Evolutionary conservation across 495 filamentous ascomycete species (phyloP), one percentile per base, ranked within the genome.

Genomic region (Penicillium psychrofluorescens): DNA sequence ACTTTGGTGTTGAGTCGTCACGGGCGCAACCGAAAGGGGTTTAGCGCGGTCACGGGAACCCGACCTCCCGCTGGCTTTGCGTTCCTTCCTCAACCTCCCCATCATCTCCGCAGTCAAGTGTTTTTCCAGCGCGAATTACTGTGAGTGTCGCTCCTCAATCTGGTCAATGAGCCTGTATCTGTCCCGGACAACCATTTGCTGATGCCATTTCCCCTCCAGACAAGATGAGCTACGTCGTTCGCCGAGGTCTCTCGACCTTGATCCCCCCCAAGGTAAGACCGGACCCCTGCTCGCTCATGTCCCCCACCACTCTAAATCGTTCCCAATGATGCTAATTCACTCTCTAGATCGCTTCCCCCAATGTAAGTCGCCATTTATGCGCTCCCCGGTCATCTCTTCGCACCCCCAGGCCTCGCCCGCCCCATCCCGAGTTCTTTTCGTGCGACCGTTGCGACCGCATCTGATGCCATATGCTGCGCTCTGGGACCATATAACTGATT

Each of bases 211-310:
- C 28, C 65, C 59, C 55, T n/a, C 67, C 66, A 63, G 61, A 64
- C 79, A 85, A 72, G 67, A 97, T 95, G 91, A 95, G 89, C 74
- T 89, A 78, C 80, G 79, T 92, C 58, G 76, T 79, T 56, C 85
- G 84, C 68, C 80, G 91, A 68, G 84, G 79, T 77, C 84, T 99
- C 61, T 96, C 94, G 60, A 95, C 94, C 77, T 79, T 99, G 63
- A 95, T 99, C 67, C 92, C 92, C 55, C 92, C 92, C 54, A 97
- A 97, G 85, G 90, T 91, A 80, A 51, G 79, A 22, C 22, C 22
- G 6, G 16, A 16, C 16, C 16, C 16, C 16, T 4, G 1, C 16
- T 16, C 16, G 16, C 16, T 16, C 16, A 16, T 16, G 4, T 22
- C 22, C 22, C 6, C 22, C 22, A 4, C 22, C 22, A 3, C 22